Evolutionary conservation across 2,329 filamentous ascomycete species (phyloP).

Genomic region (Teratosphaeria nubilosa): DNA sequence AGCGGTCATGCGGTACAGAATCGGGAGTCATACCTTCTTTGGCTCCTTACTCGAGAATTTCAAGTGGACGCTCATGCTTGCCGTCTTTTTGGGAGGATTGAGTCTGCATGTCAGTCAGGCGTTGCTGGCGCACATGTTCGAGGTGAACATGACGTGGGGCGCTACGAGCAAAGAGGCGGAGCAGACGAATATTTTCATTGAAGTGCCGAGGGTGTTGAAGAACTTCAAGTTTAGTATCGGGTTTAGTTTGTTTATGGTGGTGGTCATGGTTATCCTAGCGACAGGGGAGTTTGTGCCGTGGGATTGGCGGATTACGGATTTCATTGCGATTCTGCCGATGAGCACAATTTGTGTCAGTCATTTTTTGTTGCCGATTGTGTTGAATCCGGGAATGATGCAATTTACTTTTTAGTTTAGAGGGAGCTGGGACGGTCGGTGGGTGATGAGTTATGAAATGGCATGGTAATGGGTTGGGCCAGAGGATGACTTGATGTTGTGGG

Average conservation of each 20-base stretch:
- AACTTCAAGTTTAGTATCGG: conserved; percentile 67
- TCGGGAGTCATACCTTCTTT: conserved; percentile 44
- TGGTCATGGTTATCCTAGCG: conserved; percentile 55
- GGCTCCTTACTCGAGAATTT: conserved; percentile 45
- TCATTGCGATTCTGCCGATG: conserved; percentile 66
- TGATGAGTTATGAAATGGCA: not conserved
- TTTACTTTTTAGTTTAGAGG: conserved; percentile 58
- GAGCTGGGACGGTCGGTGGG: too few relatives aligned
- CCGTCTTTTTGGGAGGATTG: conserved; percentile 73
- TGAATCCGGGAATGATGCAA: conserved; percentile 72
- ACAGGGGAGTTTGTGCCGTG: conserved; percentile 54
- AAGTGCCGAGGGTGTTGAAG: conserved; percentile 67
- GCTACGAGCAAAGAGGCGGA: conserved; percentile 75
- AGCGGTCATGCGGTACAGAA: conserved; percentile 53
- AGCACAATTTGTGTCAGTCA: conserved; percentile 59
- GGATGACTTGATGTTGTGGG: not conserved
- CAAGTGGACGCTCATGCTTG: conserved; percentile 56
- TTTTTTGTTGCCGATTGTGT: conserved; percentile 58
- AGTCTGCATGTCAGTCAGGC: conserved; percentile 74
- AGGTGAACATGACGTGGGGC: conserved; percentile 79
- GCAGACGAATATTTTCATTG: conserved; percentile 75
- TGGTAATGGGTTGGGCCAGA: not conserved
- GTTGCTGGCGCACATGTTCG: conserved; percentile 71
- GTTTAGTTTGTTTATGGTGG: conserved; percentile 49
- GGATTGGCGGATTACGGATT: conserved; percentile 37